Percentiles rank a stretch among this genome's conserved stretches.
These are phyloP conservation scores for Paecilomyces sp. DNA, from an alignment of 2,329 filamentous ascomycete genomes.

Conservation along the genomic window DNA sequence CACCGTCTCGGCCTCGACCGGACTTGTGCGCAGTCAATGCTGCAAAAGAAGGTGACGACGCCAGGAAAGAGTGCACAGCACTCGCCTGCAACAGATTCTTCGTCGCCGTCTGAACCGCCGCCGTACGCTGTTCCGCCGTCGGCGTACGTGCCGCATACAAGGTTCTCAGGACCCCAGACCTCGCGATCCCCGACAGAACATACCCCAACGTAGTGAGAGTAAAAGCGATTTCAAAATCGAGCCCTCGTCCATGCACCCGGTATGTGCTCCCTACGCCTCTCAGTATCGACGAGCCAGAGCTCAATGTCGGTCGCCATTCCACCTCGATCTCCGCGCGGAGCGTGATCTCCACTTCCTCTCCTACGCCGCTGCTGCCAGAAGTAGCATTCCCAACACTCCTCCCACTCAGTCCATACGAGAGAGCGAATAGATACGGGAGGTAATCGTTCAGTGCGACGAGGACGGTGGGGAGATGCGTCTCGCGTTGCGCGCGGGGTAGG, in stretches of 20 bases:
- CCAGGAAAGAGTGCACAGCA: constrained; percentile 67
- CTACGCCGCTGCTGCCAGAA: constrained; percentile 17
- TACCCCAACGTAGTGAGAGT: constrained; percentile 69
- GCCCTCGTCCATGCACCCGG: constrained; percentile 61
- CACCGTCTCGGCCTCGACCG: constrained; percentile 1
- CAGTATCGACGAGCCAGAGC: constrained; percentile 39
- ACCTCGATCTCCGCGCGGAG: constrained; percentile 60
- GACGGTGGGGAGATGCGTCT: constrained; percentile 63
- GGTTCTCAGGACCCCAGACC: constrained; percentile 59
- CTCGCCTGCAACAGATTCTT: constrained; percentile 71
- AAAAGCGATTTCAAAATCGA: constrained; percentile 81
- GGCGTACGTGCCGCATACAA: constrained; percentile 62
- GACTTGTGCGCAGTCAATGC: constrained; percentile 10
- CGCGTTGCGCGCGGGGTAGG: constrained; percentile 63
- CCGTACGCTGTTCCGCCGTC: constrained; percentile 60
- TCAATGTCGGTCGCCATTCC: constrained; percentile 77
- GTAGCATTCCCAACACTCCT: constrained; percentile 31
- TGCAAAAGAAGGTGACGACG: constrained; percentile 43
- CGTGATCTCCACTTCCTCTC: constrained; percentile 62
- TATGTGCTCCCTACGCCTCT: constrained; percentile 29
- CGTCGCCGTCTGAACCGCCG: constrained; percentile 66
- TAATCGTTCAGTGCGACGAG: constrained; percentile 67
- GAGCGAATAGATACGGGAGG: constrained; percentile 71
- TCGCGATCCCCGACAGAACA: constrained; percentile 64
- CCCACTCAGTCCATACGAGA: constrained; percentile 64